These are phyloP conservation scores for Mucor plumbeus DNA, from an alignment of 371 early-diverging fungal genomes.

Conservation along the genomic window DNA sequence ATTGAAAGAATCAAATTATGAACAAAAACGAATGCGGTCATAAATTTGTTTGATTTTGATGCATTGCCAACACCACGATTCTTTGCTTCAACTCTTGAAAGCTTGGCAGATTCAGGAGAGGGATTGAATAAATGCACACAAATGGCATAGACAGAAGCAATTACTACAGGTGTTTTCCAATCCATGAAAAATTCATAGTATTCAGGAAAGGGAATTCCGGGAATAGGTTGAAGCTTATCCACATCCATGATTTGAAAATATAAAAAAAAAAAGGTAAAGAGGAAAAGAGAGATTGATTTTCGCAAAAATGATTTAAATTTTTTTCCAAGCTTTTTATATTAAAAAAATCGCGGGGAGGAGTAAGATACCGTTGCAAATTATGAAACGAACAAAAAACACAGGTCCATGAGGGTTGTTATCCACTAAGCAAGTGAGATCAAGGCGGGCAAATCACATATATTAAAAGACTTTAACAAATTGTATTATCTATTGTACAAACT, in stretches of 20 bases:
- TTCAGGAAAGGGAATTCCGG: conserved; percentile 66
- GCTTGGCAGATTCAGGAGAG: conserved; percentile 47
- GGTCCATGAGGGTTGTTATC: too few relatives aligned
- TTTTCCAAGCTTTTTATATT: conserved; percentile 1
- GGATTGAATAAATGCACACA: conserved; percentile 67
- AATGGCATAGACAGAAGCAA: conserved; percentile 64
- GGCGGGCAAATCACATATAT: background rate
- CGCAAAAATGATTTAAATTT: background rate
- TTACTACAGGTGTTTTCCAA: conserved; percentile 74
- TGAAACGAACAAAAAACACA: background rate
- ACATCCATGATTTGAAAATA: conserved; percentile 20
- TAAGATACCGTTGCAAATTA: background rate
- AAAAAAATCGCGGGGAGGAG: conserved; percentile 3
- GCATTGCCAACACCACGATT: conserved; percentile 47
- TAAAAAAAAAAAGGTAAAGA: conserved; percentile 3
- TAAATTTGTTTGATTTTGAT: conserved; percentile 45
- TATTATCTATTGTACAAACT: conserved; percentile 9
- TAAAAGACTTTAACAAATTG: conserved; percentile 1
- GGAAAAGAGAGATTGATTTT: conserved; percentile 5
- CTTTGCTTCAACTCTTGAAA: conserved; percentile 61
- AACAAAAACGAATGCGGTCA: conserved; percentile 77
- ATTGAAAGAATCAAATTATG: conserved; percentile 76
- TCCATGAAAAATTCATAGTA: conserved; percentile 74
- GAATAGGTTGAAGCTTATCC: conserved; percentile 43
- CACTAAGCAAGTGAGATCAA: background rate